Percentiles rank a stretch among this genome's conserved stretches.
Conservation (phyloP, 1,139 yeast species). For the Hansenula lynferdii region DNA sequence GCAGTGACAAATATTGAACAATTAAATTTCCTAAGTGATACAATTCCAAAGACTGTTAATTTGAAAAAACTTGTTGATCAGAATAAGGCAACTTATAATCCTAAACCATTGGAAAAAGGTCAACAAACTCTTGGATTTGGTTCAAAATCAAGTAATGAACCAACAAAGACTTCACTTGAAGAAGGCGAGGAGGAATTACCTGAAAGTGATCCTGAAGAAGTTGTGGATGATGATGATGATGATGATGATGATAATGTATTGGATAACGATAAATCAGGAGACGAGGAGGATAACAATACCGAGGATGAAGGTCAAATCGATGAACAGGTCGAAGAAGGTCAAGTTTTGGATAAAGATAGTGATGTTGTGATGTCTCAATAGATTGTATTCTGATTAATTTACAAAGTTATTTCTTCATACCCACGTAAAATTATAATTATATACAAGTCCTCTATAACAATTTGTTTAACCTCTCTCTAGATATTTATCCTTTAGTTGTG, state of each 20-base stretch:
- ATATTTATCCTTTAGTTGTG: conserved; percentile 21
- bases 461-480: conserved; percentile 38
- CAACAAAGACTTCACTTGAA: no score
- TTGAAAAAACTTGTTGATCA: conserved; percentile 46
- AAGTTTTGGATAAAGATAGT: conserved; percentile 12
- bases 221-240: no score
- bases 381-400: no score
- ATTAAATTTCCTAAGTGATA: conserved; percentile 59
- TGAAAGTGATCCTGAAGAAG: conserved; percentile 20
- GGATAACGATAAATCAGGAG: conserved; percentile 5
- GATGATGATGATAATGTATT: conserved; percentile 9
- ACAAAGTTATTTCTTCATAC: no score
- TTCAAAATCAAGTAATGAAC: no score
- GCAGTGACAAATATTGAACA: conserved; percentile 68
- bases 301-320: conserved; percentile 11
- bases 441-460: conserved; percentile 1
- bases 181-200: conserved; percentile 16
- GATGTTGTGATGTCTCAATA: conserved; percentile 18
- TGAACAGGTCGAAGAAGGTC: background rate
- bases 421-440: background rate
- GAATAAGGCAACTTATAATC: conserved; percentile 37
- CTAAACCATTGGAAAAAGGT: conserved; percentile 30
- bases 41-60: conserved; percentile 60
- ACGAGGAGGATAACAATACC: conserved; percentile 11
- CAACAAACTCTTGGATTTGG: conserved; percentile 34